A percentile compares a stretch with the other conserved stretches of the same genome.
phyloP scores from a whole-genome alignment of 805 yeast genomes.

The Sugiyamaella qingdaonensis region DNA sequence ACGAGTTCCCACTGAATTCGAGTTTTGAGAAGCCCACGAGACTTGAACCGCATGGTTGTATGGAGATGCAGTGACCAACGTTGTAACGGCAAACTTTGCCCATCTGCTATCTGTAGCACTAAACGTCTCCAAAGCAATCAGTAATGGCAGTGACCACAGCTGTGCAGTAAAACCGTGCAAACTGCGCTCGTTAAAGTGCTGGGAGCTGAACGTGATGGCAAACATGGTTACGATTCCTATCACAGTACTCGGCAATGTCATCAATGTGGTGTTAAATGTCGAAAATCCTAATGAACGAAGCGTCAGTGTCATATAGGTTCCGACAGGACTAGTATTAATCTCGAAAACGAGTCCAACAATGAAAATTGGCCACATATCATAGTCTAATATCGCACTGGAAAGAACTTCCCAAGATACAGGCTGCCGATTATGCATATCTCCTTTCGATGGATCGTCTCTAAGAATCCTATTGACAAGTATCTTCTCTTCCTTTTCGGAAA shows the following conservation, averaged over 20 bases:
- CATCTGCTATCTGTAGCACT: slow-evolving; percentile 34
- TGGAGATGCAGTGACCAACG: slow-evolving; percentile 27
- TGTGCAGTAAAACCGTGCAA: slow-evolving; percentile 29
- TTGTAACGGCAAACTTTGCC: slow-evolving; percentile 37
- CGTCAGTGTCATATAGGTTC: slow-evolving; percentile 45
- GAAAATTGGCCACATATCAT: slow-evolving; percentile 53
- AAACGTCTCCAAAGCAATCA: slow-evolving; percentile 36
- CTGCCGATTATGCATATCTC: slow-evolving; percentile 61
- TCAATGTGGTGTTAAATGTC: slow-evolving; percentile 47
- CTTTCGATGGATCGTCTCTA: slow-evolving; percentile 60
- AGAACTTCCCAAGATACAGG: slow-evolving; percentile 43
- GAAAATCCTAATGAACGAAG: slow-evolving; percentile 48
- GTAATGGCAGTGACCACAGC: slow-evolving; percentile 34
- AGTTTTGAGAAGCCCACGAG: slow-evolving; percentile 57
- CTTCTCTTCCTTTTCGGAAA: slow-evolving; percentile 50
- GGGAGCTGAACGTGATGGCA: slow-evolving; percentile 24
- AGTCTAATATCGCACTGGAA: slow-evolving; percentile 42
- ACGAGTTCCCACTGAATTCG: slow-evolving; percentile 56
- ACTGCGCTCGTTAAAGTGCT: slow-evolving; percentile 23
- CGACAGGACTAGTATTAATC: slow-evolving; percentile 36
- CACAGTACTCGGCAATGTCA: slow-evolving; percentile 36
- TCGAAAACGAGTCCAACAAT: slow-evolving; percentile 42
- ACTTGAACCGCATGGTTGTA: slow-evolving; percentile 51
- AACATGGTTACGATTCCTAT: slow-evolving; percentile 23
- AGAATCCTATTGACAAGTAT: slow-evolving; percentile 54